Evolutionary conservation across 305 asterid species (phyloP), one percentile per base, ranked within the genome.

Genomic region (Vinca major): DNA sequence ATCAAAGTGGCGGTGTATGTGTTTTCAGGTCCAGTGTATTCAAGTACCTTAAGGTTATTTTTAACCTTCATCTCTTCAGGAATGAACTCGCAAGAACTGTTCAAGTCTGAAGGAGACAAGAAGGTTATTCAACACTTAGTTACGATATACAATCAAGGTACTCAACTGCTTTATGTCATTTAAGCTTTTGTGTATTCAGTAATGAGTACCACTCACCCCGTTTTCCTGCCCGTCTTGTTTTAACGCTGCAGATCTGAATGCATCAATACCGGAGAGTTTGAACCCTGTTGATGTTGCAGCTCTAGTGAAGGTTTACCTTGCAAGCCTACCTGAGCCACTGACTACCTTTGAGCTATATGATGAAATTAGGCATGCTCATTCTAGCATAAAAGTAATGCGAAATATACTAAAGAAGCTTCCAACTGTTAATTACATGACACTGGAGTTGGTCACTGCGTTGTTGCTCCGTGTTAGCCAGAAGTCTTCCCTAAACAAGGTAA

Each of bases 271-370:
- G 6, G 95, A 89, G 68, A 89, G 85, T 65, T 77, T 77, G 19
- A 78, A 78, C 69, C 81, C 96, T 9, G 74, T 89, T 73, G 85
- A 87, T 65, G 78, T 83, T 75, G 96, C 95, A 57, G 88, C 90
- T 73, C 83, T 89, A 68, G 72, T 81, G 63, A 89, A 87, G 83
- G 86, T 90, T 68, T 89, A 86, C 65, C 80, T 89, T 73, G 90
- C 95, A 66, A 87, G 92, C 81, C 84, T 89, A 65, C 92, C 95
- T 71, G 92, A 84, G 78, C 92, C 96, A 52, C 74, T 89, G 79
- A 80, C 86, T 69, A 84, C 92, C 79, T 87, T 86, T 66, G 89
- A 87, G 78, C 80, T 87, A 58, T 84, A 83, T 74, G 71, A 77
- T 60, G 96, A 89, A 67, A 77, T 89, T 71, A 83, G 80, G 80